These are phyloP conservation scores for Pythium insidiosum DNA, from an alignment of 352 stramenopile genomes.

Conservation along the genomic window DNA sequence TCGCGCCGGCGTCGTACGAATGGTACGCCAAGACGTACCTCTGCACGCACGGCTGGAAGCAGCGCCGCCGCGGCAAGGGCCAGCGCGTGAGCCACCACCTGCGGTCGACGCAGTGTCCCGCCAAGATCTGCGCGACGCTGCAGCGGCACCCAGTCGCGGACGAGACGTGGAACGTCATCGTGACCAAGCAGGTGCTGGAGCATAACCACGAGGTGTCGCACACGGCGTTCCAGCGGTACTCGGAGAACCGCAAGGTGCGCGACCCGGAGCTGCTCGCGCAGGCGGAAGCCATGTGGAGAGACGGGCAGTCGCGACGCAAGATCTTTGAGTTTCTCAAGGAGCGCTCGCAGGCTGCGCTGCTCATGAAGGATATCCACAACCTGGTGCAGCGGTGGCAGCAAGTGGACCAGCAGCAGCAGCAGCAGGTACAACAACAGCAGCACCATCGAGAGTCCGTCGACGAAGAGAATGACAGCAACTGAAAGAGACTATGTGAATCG, in stretches of 20 bases:
- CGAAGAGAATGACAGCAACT: too few relatives aligned
- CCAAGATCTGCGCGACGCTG: constrained; percentile 63
- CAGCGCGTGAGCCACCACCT: constrained; percentile 65
- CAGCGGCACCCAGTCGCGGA: constrained; percentile 27
- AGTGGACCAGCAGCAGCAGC: too few relatives aligned
- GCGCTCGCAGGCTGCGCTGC: constrained; percentile 32
- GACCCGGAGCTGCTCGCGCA: constrained; percentile 44
- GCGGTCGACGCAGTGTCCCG: constrained; percentile 52
- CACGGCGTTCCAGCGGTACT: constrained; percentile 56
- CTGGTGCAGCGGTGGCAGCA: constrained; percentile 65
- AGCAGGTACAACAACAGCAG: too few relatives aligned
- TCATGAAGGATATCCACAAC: constrained; percentile 83
- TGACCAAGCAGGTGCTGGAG: constrained; percentile 59
- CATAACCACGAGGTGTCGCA: constrained; percentile 71
- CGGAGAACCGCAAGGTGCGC: constrained; percentile 53
- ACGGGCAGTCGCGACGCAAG: constrained; percentile 41
- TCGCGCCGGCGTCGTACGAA: constrained; percentile 46
- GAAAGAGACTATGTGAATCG: too few relatives aligned
- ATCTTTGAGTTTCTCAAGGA: constrained; percentile 74
- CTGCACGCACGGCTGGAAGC: constrained; percentile 74
- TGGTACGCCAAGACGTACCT: constrained; percentile 82
- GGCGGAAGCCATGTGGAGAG: constrained; percentile 53
- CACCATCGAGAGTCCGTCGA: too few relatives aligned
- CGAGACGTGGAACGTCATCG: constrained; percentile 49
- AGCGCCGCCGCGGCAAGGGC: constrained; percentile 51